Percentiles rank a stretch among this genome's conserved stretches.
Conservation (phyloP, 106 monocot species). For the Amphibolis antarctica region DNA sequence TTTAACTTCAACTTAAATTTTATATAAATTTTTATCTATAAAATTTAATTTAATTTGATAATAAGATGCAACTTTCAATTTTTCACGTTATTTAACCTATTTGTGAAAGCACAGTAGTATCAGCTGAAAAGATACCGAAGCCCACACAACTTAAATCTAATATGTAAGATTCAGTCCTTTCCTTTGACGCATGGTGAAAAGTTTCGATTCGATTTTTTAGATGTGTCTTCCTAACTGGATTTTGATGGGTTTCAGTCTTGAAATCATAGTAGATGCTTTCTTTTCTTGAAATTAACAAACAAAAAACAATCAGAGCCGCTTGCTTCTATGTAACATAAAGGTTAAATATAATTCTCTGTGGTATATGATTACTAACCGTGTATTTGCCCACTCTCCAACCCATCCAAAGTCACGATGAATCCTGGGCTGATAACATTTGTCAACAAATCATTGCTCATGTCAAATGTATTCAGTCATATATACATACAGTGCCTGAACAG, state of each 20-base stretch:
- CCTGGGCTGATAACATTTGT: constrained; percentile 9
- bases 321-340: neutral
- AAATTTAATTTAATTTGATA: too few relatives aligned
- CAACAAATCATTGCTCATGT: too few relatives aligned
- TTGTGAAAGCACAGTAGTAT: too few relatives aligned
- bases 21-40: too few relatives aligned
- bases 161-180: constrained; percentile 18
- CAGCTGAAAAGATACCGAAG: too few relatives aligned
- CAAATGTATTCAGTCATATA: too few relatives aligned
- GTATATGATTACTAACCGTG: constrained; percentile 9
- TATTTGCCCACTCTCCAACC: constrained; percentile 24
- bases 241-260: constrained; percentile 8
- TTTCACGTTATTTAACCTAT: too few relatives aligned
- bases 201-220: constrained; percentile 9
- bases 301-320: neutral
- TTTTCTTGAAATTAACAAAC: neutral
- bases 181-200: constrained; percentile 12
- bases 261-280: neutral
- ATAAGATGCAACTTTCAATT: too few relatives aligned
- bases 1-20: too few relatives aligned
- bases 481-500: too few relatives aligned
- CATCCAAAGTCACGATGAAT: constrained; percentile 19
- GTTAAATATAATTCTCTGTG: too few relatives aligned
- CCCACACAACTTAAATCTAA: too few relatives aligned
- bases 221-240: constrained; percentile 2